Evolutionary conservation across 164 flowering plant species (phyloP), one percentile per base, ranked within the genome.

Genomic region (Vitis vinifera): DNA sequence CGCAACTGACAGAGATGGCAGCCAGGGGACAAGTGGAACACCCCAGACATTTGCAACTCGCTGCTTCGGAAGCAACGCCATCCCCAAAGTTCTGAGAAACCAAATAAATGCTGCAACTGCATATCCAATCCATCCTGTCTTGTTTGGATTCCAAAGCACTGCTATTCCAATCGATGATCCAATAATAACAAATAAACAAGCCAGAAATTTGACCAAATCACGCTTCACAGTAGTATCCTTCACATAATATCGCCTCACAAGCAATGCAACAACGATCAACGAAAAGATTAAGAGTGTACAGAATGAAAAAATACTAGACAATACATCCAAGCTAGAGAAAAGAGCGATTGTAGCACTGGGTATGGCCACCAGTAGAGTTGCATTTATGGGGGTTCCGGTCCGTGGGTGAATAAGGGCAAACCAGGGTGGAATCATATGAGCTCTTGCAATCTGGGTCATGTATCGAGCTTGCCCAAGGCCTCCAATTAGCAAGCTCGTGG

Each of bases 391-490:
- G 4, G 97, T 90, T 49, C 86, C 84, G 9, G 89, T 86, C 73
- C 81, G 89, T 0, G 97, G 97, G 55, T 92, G 97, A 44, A 92
- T 85, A 11, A 78, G 78, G 44, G 92, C 97, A 73, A 92, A 92
- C 76, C 71, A 84, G 1, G 97, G 97, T 2, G 97, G 97, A 30
- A 92, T 92, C 95, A 92, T 86, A 70, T 92, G 97, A 0, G 95
- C 71, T 62, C 97, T 76, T 3, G 93, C 97, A 67, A 92, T 90
- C 63, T 92, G 97, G 64, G 97, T 92, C 2, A 89, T 88, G 75
- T 92, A 92, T 6, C 95, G 81, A 17, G 87, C 91, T 76, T 92
- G 97, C 51, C 95, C 97, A 1, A 92, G 80, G 0, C 93, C 73
- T 4, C 93, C 90, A 15, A 90, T 88, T 55, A 92, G 72, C 75